phyloP scores from a whole-genome alignment of 139 green algal genomes.

The Chlorella sorokiniana region DNA sequence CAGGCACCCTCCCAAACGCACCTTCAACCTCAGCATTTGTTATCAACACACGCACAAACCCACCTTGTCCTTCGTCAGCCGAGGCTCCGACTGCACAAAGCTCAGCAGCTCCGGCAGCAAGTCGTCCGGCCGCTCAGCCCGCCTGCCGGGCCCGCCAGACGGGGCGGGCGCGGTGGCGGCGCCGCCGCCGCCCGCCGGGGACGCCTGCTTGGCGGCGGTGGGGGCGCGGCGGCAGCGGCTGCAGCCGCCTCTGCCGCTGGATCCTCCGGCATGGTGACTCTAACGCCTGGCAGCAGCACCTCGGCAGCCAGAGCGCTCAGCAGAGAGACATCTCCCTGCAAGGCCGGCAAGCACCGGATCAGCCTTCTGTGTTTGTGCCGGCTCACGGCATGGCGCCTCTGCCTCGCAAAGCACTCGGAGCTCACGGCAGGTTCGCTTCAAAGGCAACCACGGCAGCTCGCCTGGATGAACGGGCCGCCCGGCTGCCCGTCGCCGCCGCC shows the following conservation, averaged over 20 bases:
- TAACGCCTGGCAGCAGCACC: conserved; percentile 18
- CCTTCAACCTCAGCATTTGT: no score
- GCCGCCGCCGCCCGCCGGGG: conserved; percentile 13
- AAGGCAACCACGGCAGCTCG: background rate
- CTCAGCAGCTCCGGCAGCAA: conserved; percentile 45
- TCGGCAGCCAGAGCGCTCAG: conserved; percentile 27
- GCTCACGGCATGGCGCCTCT: no score
- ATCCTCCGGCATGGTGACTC: conserved; percentile 11
- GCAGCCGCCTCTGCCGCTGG: background rate
- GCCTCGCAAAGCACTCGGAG: no score
- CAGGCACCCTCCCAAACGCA: no score
- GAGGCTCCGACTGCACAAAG: conserved; percentile 39
- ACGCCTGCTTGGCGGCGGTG: background rate
- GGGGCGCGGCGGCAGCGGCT: background rate
- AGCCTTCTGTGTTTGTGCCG: no score
- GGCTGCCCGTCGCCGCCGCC: background rate
- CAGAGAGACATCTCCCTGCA: background rate
- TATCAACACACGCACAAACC: no score
- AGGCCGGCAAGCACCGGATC: no score
- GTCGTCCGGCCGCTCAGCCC: conserved; percentile 25
- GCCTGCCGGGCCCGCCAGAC: background rate
- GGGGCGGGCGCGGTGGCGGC: background rate
- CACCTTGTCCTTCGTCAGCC: conserved; percentile 39
- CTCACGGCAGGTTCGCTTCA: background rate
- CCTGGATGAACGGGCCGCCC: background rate